phyloP scores from a whole-genome alignment of 73 alveolate species.

The Paramecium octaurelia region DNA sequence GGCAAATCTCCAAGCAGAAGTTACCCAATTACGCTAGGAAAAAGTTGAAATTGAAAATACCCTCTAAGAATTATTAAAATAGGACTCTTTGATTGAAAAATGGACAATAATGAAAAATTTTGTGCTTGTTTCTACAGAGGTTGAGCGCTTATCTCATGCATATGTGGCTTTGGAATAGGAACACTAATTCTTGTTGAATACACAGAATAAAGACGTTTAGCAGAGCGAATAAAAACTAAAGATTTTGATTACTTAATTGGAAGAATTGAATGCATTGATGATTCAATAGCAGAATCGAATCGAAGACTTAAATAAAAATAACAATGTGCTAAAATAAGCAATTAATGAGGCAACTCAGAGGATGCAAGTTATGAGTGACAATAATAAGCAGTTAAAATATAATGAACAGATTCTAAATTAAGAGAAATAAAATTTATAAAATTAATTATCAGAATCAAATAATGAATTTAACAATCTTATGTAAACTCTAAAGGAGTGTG shows the following conservation, averaged over 20 bases:
- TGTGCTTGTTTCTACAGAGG: constrained; percentile 9
- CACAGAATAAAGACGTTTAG: background rate
- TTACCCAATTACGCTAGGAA: background rate
- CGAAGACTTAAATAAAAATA: background rate
- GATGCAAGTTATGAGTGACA: background rate
- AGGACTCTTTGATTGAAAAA: background rate
- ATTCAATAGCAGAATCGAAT: background rate
- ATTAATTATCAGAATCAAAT: background rate
- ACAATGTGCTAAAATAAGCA: background rate
- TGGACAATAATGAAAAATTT: constrained; percentile 34
- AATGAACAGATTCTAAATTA: background rate
- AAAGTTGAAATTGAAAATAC: background rate
- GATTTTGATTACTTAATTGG: background rate
- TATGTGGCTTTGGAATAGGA: background rate
- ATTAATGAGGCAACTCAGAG: background rate
- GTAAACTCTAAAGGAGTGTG: constrained; percentile 1
- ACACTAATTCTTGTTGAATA: background rate
- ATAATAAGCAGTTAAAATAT: background rate
- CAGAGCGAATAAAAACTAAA: background rate
- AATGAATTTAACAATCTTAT: background rate
- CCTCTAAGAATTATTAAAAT: background rate
- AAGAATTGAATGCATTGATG: background rate
- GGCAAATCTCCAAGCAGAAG: background rate
- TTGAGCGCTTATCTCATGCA: background rate
- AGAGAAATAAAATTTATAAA: constrained; percentile 1